Base-by-base conservation (phyloP, 2,329 filamentous ascomycete species). In the Colletotrichum coccodes region DNA sequence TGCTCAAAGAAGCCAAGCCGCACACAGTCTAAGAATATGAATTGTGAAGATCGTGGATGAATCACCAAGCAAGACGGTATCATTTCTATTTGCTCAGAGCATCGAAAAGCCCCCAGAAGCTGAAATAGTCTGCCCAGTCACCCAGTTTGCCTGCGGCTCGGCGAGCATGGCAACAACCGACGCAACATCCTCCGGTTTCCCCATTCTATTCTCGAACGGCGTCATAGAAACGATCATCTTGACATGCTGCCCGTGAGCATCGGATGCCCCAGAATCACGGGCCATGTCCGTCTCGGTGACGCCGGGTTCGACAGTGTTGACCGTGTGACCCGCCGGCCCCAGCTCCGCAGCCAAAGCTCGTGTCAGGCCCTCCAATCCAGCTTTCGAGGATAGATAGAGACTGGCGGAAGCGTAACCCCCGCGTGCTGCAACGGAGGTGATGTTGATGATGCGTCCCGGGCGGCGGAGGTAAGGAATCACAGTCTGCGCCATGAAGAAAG, bases 371-470 rank as follows among this genome's bases (percentile, higher is more conserved):
- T 66, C 64, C 16, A 66, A 18, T 6, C 57, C 64, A 12, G 64
- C 64, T 7, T 66, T 66, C 9, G 47, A 54, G 23, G 64, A 30
- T 7, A 49, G 23, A 34, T 66, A 61, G 7, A 66, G 47, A 23
- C 47, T 66, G 2, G 60, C 40, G 7, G 49, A 52, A 3, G 38
- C 21, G 32, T 61, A 66, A 58, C 36, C 38, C 18, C 47, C 44
- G 14, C 64, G 64, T 3, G 57, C 64, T 6, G 57, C 64, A 49
- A 66, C 30, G 32, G 64, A 66, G 4, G 47, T 53, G 40, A 66
- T 57, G n/a, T 66, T 62, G 49, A 66, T 34, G 42, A 66, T 66
- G 40, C 64, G 64, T 8, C 57, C 64, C 18, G 50, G 38, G 1
- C 46, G 38, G 23, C 47, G 47, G 30, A 66, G 64, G 23, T 11